A percentile compares a stretch with the other conserved stretches of the same genome.
Evolutionary conservation across 805 yeast genomes (phyloP).

Genomic region (Candida broadrunensis): DNA sequence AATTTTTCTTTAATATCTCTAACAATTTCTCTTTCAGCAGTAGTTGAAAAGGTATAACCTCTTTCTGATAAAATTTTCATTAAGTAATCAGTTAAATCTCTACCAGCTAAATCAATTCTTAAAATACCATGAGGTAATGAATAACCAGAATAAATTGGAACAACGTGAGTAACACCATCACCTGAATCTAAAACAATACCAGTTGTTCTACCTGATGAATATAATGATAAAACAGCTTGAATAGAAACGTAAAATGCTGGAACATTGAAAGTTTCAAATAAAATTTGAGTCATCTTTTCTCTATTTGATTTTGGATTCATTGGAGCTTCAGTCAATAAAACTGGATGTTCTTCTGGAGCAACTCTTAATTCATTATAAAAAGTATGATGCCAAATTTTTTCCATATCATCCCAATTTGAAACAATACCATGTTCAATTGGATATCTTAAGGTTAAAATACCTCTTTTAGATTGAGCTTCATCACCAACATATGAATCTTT

Average conservation of each 20-base stretch:
- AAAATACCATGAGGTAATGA: conserved; percentile 97
- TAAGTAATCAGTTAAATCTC: conserved; percentile 98
- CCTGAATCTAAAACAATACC: conserved; percentile 99
- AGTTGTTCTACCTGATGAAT: conserved; percentile 99
- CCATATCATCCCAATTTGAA: conserved; percentile 99
- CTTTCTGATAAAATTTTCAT: conserved; percentile 98
- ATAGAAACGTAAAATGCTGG: conserved; percentile 99
- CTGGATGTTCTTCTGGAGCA: conserved; percentile 99
- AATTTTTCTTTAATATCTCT: conserved; percentile 96
- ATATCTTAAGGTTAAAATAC: conserved; percentile 97
- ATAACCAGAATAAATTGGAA: conserved; percentile 99
- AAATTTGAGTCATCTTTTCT: conserved; percentile 99
- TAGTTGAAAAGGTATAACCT: conserved; percentile 97
- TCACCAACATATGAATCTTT: conserved; percentile 99
- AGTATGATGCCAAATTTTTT: conserved; percentile 99
- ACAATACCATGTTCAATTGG: conserved; percentile 99
- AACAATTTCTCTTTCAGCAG: conserved; percentile 97
- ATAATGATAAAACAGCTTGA: conserved; percentile 96
- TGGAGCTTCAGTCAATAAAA: conserved; percentile 98
- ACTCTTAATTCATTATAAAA: conserved; percentile 99
- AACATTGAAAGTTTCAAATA: conserved; percentile 98
- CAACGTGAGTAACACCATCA: conserved; percentile 99
- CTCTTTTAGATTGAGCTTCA: conserved; percentile 99
- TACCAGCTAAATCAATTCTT: conserved; percentile 99
- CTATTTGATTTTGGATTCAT: conserved; percentile 99